These are phyloP conservation scores for Mycena citricolor DNA, from an alignment of 1,284 basidiomycete species.

Conservation along the genomic window DNA sequence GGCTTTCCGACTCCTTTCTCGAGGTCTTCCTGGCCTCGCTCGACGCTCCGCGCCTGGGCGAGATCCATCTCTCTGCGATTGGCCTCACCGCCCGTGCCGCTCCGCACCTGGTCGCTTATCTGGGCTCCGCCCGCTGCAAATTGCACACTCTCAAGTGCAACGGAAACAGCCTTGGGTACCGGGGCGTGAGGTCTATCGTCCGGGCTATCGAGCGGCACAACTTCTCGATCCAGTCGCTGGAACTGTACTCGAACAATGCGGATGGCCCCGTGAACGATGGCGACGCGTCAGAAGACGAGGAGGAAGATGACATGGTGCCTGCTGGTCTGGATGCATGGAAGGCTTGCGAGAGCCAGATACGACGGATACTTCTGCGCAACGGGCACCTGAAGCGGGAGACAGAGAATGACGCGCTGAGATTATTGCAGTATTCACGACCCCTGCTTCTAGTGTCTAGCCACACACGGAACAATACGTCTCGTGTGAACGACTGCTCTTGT, in stretches of 20 bases:
- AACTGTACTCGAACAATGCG: slow-evolving; percentile 49
- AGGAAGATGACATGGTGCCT: slow-evolving; percentile 22
- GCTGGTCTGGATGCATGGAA: slow-evolving; percentile 13
- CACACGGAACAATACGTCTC: slow-evolving; percentile 40
- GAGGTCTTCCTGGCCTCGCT: slow-evolving; percentile 50
- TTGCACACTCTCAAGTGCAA: slow-evolving; percentile 54
- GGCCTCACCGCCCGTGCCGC: slow-evolving; percentile 48
- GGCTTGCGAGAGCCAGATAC: slow-evolving; percentile 47
- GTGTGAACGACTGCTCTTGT: slow-evolving; percentile 21
- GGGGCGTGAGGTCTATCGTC: slow-evolving; percentile 45
- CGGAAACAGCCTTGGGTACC: slow-evolving; percentile 53
- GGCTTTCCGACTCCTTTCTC: slow-evolving; percentile 50
- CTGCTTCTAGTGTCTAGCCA: too few relatives aligned
- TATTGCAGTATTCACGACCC: slow-evolving; percentile 53
- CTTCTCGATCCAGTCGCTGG: slow-evolving; percentile 49
- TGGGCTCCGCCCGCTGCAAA: slow-evolving; percentile 54
- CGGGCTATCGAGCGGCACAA: slow-evolving; percentile 47
- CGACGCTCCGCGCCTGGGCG: slow-evolving; percentile 45
- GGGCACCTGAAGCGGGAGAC: slow-evolving; percentile 45
- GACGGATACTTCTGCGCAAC: slow-evolving; percentile 52
- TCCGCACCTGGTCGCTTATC: slow-evolving; percentile 46
- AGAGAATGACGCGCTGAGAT: slow-evolving; percentile 48
- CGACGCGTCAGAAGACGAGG: slow-evolving; percentile 28
- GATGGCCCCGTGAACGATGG: slow-evolving; percentile 19
- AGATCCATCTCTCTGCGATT: slow-evolving; percentile 55